Evolutionary conservation across 495 filamentous ascomycete genomes (phyloP), one percentile per base, ranked within the genome.

Genomic region (Cudoniella acicularis): DNA sequence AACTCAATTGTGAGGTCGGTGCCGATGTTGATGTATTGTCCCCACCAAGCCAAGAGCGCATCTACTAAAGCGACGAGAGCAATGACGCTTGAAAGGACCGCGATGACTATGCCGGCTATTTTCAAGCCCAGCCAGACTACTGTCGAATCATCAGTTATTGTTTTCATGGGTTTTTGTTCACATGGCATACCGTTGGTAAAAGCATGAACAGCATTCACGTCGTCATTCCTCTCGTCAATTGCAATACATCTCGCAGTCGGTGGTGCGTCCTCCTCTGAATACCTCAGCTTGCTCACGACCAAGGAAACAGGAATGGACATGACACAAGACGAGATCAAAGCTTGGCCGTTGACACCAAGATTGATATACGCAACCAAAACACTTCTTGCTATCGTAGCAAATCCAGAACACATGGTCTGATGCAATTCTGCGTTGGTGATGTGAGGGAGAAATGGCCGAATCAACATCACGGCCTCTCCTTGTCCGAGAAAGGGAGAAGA

Each of bases 401-500:
- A 82, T 25, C 79, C 77, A 50, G 86, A 92, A 50, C 81, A 85
- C 91, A 96, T 91, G 67, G 94, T 75, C 67, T 96, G 91, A 71
- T 96, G 91, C 30, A 96, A 71, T 70, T 96, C 91, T 57, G 90
- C 89, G 63, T 82, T 72, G 49, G 91, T 96, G 60, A 93, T 77
- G 69, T 93, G 82, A 6, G 87, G 72, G 42, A 96, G 80, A 70
- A 92, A 96, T 6, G 91, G 91, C 23, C 83, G 82, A 72, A 96
- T 89, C 49, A 96, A 75, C 87, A 96, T 91, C 40, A 89, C 91
- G 4, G 88, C 91, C 76, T 95, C 91, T 58, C 91, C 91, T 73
- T 92, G 90, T 36, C 91, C 91, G 63, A 96, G 92, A 73, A 95
- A 96, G 0, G 91, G 91, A 3, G 91, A 91, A 20, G 91, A 90